Conservation (phyloP, 371 early-diverging fungal genomes). For the Dichotomocladium elegans region DNA sequence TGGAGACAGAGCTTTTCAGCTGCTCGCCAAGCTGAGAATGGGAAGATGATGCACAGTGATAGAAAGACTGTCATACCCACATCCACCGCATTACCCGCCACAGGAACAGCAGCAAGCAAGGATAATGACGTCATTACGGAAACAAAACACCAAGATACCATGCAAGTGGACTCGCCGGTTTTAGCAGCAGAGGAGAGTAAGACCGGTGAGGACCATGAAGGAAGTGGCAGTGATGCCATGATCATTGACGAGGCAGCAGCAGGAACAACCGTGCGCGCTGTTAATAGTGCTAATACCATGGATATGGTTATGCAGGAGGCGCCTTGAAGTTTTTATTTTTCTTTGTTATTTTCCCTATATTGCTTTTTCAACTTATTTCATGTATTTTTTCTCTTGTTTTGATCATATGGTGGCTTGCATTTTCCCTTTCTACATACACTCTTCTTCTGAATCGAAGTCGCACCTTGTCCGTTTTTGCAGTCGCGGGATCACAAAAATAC, state of each 20-base stretch:
- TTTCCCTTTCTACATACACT: background rate
- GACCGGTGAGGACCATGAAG: background rate
- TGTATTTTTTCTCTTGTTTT: background rate
- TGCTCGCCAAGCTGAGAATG: background rate
- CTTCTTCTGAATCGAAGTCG: background rate
- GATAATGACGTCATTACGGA: background rate
- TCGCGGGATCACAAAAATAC: no score
- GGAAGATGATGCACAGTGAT: background rate
- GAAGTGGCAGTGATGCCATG: background rate
- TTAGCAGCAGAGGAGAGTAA: background rate
- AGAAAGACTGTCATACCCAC: background rate
- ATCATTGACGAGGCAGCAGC: no score
- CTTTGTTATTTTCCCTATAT: background rate
- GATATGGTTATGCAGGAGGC: slow-evolving; percentile 8
- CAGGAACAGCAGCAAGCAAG: background rate
- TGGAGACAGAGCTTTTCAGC: slow-evolving; percentile 23
- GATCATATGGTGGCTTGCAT: background rate
- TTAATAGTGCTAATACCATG: no score
- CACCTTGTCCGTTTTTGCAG: no score
- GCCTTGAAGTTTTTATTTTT: background rate
- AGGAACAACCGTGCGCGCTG: background rate
- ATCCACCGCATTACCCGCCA: background rate
- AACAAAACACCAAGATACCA: slow-evolving; percentile 2
- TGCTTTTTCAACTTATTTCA: background rate
- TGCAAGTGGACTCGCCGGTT: background rate